phyloP scores from a whole-genome alignment of 2,329 filamentous ascomycete genomes.

The Tricladium varicosporioides region DNA sequence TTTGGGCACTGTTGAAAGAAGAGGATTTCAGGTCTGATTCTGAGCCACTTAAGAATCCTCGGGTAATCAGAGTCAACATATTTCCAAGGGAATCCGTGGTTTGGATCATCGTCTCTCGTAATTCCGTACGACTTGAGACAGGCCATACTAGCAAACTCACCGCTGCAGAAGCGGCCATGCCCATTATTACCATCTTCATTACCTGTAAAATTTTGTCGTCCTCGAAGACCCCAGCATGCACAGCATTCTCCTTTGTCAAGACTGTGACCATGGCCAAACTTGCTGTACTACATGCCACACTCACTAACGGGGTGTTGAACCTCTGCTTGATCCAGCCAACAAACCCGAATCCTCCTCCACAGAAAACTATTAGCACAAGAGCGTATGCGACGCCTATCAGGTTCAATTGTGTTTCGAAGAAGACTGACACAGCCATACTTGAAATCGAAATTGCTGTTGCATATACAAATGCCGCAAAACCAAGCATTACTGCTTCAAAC shows the following conservation, averaged over 20 bases:
- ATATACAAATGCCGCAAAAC: conserved; percentile 75
- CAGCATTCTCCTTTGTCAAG: conserved; percentile 85
- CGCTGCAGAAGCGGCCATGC: conserved; percentile 66
- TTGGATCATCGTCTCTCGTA: conserved; percentile 71
- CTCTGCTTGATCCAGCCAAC: conserved; percentile 85
- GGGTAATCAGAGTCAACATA: conserved; percentile 78
- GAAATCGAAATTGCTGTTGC: conserved; percentile 72
- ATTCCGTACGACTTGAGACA: conserved; percentile 69
- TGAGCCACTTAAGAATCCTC: conserved; percentile 78
- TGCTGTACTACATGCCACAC: conserved; percentile 80
- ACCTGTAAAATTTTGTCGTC: conserved; percentile 79
- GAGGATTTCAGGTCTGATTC: conserved; percentile 72
- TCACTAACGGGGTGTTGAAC: conserved; percentile 75
- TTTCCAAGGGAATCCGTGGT: conserved; percentile 75
- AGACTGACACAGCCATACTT: conserved; percentile 84
- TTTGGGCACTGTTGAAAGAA: conserved; percentile 60
- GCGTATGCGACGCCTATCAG: conserved; percentile 71
- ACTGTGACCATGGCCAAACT: conserved; percentile 88
- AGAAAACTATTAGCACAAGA: conserved; percentile 78
- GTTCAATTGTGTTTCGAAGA: conserved; percentile 67
- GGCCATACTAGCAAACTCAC: conserved; percentile 79
- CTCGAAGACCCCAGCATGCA: conserved; percentile 79
- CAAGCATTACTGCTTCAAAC: conserved; percentile 79
- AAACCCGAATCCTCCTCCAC: conserved; percentile 82
- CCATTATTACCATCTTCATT: conserved; percentile 80